Percentiles rank a stretch among this genome's conserved stretches.
phyloP scores from a whole-genome alignment of 169 alveolate genomes.

The Plasmodium chabaudi region DNA sequence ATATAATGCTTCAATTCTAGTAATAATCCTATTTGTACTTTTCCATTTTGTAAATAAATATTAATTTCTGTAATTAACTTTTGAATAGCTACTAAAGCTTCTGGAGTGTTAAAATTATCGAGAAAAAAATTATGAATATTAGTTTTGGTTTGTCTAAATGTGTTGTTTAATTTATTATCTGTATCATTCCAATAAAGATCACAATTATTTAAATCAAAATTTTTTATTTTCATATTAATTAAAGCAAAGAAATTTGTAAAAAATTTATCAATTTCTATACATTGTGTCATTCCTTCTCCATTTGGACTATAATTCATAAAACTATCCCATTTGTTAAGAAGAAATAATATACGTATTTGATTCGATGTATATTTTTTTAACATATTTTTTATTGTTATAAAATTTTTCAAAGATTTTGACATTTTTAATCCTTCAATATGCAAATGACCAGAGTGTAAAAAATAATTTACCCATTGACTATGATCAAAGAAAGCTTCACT shows the following conservation, averaged over 20 bases:
- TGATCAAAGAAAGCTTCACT: conserved; percentile 97
- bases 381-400: conserved; percentile 94
- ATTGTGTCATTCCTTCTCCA: conserved; percentile 93
- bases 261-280: conserved; percentile 93
- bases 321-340: conserved; percentile 91
- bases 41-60: conserved; percentile 78
- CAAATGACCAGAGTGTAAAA: conserved; percentile 98
- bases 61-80: conserved; percentile 84
- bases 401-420: conserved; percentile 98
- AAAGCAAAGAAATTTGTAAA: conserved; percentile 94
- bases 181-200: conserved; percentile 80
- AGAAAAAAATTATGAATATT: conserved; percentile 41
- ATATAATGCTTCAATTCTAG: conserved; percentile 77
- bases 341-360: conserved; percentile 92
- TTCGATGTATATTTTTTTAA: conserved; percentile 87
- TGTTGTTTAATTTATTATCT: conserved; percentile 75
- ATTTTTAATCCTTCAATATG: conserved; percentile 98
- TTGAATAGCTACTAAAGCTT: conserved; percentile 84
- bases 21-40: conserved; percentile 69
- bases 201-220: conserved; percentile 76
- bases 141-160: conserved; percentile 77
- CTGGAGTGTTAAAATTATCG: conserved; percentile 92
- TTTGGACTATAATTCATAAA: conserved; percentile 92
- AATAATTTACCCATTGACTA: conserved; percentile 96
- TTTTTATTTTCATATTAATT: conserved; percentile 87